Evolutionary conservation across 768 basidiomycete species (phyloP), one percentile per base, ranked within the genome.

Genomic region (Rubroboletus pulcherrimus): DNA sequence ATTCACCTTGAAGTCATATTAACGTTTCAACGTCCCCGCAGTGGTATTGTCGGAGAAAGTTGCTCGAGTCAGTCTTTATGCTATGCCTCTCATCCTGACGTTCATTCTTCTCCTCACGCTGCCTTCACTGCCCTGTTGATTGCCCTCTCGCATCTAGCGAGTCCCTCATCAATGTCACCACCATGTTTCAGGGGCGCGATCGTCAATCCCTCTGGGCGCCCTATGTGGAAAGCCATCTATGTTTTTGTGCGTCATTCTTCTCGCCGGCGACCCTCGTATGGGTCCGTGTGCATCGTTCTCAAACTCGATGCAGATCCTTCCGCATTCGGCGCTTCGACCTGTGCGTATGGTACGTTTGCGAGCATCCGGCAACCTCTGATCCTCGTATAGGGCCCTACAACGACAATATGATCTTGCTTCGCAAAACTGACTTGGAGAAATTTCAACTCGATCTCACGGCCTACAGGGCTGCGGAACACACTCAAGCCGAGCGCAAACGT

Each of bases 21-120:
- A 26, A 12, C 26, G 2, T 40, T 6, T 56, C 19, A 56, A 56
- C 38, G 29, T 26, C 5, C 14, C 21, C 8, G 3, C 40, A 71
- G 71, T 59, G 56, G 55, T 30, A 60, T 43, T 71, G 69, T 52
- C 51, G 55, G 17, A 63, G 29, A 33, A 52, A 30, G 44, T 57
- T 59, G 7, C 33, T 57, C 42, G 11, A 24, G 69, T 72, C 39
- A 21, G 68, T 56, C 6, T 5, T 53, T 24, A 14, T 35, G 4
- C 2, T 39, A 10, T 42, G 9, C 33, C 26, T 38, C 34, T 26
- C 19, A 12, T 33, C 21, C 26, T 48, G 46, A 38, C 8, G 6
- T 33, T 43, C 14, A 33, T 35, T 30, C 15, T 37, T 46, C 6
- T 6, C 14, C 26, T 34, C n/a, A 14, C 19, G 24, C 30, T 35